Evolutionary conservation across 192 early-diverging fungal genomes (phyloP).

Genomic region (Coemansia sp.): DNA sequence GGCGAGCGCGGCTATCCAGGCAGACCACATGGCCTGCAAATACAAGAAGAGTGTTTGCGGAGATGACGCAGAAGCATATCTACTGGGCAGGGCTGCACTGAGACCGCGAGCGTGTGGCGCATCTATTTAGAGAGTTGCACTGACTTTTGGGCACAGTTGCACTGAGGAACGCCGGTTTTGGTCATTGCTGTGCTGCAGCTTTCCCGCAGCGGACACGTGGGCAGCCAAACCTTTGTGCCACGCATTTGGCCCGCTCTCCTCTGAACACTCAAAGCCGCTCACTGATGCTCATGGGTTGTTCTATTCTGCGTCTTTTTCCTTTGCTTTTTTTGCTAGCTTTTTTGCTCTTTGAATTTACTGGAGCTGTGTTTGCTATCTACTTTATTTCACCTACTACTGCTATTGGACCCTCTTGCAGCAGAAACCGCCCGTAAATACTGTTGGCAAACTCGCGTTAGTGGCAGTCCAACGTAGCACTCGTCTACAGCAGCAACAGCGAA

Average conservation of each 20-base stretch:
- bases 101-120: constrained; percentile 5
- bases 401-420: not conserved
- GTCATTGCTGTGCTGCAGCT: not conserved
- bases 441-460: not conserved
- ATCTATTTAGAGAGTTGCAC: not conserved
- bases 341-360: not conserved
- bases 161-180: not conserved
- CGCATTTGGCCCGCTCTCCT: not conserved
- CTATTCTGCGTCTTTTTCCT: not conserved
- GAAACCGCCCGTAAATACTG: not conserved
- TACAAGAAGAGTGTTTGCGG: not conserved
- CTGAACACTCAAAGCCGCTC: not conserved
- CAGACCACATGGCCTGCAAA: not conserved
- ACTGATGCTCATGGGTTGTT: not conserved
- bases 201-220: constrained; percentile 6
- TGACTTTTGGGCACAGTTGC: not conserved
- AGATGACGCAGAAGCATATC: not conserved
- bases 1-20: not conserved
- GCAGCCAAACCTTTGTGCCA: constrained; percentile 5
- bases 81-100: not conserved
- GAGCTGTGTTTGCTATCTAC: not conserved
- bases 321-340: not conserved
- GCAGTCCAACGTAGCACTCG: not conserved
- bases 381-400: not conserved
- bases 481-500: not conserved